phyloP scores from a whole-genome alignment of 139 green algal genomes.

The Coccomyxa sp. region DNA sequence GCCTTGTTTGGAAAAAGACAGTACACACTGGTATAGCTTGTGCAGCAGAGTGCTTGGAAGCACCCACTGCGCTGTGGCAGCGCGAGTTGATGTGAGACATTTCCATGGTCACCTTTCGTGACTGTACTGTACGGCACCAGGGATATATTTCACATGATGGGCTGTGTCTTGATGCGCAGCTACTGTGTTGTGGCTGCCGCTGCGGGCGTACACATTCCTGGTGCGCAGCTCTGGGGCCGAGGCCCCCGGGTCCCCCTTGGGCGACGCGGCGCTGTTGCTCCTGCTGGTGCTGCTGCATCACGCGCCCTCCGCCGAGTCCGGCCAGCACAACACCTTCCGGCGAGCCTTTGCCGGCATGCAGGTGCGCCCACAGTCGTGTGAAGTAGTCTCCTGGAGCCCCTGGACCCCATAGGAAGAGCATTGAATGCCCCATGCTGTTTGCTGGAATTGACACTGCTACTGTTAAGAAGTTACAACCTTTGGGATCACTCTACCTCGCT shows the following conservation, averaged over 20 bases:
- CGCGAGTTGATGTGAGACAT: no score
- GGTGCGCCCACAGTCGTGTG: neutral
- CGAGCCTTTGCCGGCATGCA: constrained; percentile 34
- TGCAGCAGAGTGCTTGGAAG: no score
- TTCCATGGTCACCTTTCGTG: no score
- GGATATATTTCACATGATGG: no score
- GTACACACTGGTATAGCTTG: no score
- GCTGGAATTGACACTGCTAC: constrained; percentile 12
- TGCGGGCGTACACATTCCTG: constrained; percentile 52
- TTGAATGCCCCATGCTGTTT: constrained; percentile 17
- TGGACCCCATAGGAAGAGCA: constrained; percentile 13
- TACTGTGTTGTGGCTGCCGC: constrained; percentile 58
- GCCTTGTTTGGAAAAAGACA: no score
- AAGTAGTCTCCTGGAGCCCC: constrained; percentile 12
- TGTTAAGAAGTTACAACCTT: constrained; percentile 19
- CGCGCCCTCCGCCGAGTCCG: constrained; percentile 6
- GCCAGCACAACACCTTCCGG: constrained; percentile 50
- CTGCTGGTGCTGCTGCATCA: constrained; percentile 65
- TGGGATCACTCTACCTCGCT: no score
- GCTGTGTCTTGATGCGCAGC: constrained; percentile 21
- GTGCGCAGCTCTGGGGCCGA: constrained; percentile 10
- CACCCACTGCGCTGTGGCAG: no score
- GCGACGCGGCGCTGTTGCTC: constrained; percentile 40
- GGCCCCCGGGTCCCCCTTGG: constrained; percentile 38
- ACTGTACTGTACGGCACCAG: no score